These are phyloP conservation scores for Psilocybe tampanensis DNA, from an alignment of 768 basidiomycete species.

Conservation along the genomic window DNA sequence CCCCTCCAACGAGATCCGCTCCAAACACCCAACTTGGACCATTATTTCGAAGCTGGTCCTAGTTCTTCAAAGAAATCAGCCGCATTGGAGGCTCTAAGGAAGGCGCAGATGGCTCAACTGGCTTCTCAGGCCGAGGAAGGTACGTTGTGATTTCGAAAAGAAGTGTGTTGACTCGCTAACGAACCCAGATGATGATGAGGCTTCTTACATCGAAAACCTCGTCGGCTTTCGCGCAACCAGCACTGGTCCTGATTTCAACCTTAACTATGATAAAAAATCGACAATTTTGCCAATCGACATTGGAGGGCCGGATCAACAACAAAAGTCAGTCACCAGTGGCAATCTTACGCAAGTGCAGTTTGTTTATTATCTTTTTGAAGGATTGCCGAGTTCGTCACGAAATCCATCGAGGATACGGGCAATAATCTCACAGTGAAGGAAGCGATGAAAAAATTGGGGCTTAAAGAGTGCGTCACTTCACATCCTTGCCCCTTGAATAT, in stretches of 20 bases:
- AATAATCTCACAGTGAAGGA: constrained; percentile 53
- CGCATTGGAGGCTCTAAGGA: constrained; percentile 12
- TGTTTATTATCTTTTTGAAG: constrained; percentile 36
- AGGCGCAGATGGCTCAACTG: constrained; percentile 10
- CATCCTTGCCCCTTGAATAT: not conserved
- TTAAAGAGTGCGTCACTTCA: constrained; percentile 51
- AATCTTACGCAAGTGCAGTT: too few species aligned
- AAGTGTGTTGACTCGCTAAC: not conserved
- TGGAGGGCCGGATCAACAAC: constrained; percentile 60
- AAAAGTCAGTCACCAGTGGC: constrained; percentile 36
- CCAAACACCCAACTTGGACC: constrained; percentile 8
- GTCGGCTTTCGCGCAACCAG: not conserved
- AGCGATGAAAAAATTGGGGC: constrained; percentile 53
- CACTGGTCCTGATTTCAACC: constrained; percentile 38
- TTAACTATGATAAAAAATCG: constrained; percentile 54
- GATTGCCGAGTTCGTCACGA: constrained; percentile 64
- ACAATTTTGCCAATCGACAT: constrained; percentile 53
- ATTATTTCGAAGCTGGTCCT: constrained; percentile 5
- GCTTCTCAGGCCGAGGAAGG: constrained; percentile 1
- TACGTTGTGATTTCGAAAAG: constrained; percentile 1
- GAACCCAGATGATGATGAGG: not conserved
- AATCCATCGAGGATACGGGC: constrained; percentile 57
- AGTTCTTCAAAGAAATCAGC: constrained; percentile 9
- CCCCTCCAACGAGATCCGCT: constrained; percentile 7
- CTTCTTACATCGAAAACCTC: not conserved